phyloP scores from a whole-genome alignment of 1,139 yeast species.

The Zygosaccharomyces pseudobailii region DNA sequence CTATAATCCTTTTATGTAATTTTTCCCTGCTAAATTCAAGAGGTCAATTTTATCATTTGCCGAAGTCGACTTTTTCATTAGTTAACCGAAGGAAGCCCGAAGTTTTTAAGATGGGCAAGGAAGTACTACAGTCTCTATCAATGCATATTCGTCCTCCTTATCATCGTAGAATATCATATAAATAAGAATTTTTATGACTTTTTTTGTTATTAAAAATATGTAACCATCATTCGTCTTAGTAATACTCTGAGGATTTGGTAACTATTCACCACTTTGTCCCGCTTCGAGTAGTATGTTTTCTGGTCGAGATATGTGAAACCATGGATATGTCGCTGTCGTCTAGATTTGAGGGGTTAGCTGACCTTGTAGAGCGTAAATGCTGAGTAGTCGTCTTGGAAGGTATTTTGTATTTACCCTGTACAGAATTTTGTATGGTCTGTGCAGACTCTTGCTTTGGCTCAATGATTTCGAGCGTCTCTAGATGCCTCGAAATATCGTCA shows the following conservation, averaged over 20 bases:
- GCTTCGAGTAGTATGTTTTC: conserved; percentile 30
- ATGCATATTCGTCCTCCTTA: too few species aligned
- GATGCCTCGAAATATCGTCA: conserved; percentile 35
- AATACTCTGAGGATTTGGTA: neutral
- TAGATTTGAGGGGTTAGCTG: conserved; percentile 12
- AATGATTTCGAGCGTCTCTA: conserved; percentile 33
- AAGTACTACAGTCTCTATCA: too few species aligned
- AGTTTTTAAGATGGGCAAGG: too few species aligned
- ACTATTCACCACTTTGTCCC: conserved; percentile 26
- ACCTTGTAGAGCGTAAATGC: conserved; percentile 18
- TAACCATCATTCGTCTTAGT: too few species aligned
- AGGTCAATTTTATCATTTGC: neutral
- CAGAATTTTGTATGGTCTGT: conserved; percentile 2
- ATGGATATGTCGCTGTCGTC: conserved; percentile 35
- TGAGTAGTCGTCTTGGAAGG: conserved; percentile 30
- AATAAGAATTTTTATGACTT: too few species aligned
- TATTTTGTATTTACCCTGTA: conserved; percentile 23
- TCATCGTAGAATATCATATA: too few species aligned
- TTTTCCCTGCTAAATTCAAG: neutral
- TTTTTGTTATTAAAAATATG: too few species aligned
- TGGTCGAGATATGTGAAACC: conserved; percentile 33
- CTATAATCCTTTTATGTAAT: neutral
- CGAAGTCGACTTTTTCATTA: neutral
- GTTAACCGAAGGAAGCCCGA: neutral
- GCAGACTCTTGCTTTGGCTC: conserved; percentile 19